These are phyloP conservation scores for Prunus campanulata DNA, from an alignment of 306 rosid genomes.

Conservation along the genomic window DNA sequence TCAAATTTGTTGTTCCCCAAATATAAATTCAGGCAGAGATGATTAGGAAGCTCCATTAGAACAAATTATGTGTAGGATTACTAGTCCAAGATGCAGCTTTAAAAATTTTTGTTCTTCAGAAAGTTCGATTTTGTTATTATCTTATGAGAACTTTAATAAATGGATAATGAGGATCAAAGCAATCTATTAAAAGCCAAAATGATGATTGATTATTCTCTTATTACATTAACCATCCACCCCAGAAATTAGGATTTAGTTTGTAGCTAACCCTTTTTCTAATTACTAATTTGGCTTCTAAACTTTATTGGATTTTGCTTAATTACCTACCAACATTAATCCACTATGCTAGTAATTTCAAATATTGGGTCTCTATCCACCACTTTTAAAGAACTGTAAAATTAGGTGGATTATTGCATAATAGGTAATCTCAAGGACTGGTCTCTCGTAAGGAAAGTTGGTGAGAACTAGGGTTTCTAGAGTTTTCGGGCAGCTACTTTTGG, in stretches of 20 bases:
- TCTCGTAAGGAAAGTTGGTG: no score
- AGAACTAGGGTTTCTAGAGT: no score
- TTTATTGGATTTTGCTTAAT: slow-evolving; percentile 20
- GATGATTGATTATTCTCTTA: slow-evolving; percentile 37
- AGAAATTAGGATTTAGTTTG: slow-evolving; percentile 68
- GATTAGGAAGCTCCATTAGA: not conserved
- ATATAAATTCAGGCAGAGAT: not conserved
- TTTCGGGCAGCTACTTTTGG: no score
- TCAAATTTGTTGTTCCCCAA: no score
- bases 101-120: not conserved
- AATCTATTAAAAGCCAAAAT: slow-evolving; percentile 45
- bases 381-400: no score
- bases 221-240: slow-evolving; percentile 49
- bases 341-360: no score
- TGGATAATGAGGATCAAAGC: slow-evolving; percentile 18
- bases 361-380: no score
- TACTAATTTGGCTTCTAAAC: slow-evolving; percentile 31
- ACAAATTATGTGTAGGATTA: not conserved
- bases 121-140: no score
- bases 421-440: no score
- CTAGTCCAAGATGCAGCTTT: slow-evolving; percentile 4
- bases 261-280: slow-evolving; percentile 25
- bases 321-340: no score
- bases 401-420: no score
- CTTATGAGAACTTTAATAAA: no score